Evolutionary conservation across 177 flowering plant species (phyloP).

Genomic region (Telopea speciosissima): DNA sequence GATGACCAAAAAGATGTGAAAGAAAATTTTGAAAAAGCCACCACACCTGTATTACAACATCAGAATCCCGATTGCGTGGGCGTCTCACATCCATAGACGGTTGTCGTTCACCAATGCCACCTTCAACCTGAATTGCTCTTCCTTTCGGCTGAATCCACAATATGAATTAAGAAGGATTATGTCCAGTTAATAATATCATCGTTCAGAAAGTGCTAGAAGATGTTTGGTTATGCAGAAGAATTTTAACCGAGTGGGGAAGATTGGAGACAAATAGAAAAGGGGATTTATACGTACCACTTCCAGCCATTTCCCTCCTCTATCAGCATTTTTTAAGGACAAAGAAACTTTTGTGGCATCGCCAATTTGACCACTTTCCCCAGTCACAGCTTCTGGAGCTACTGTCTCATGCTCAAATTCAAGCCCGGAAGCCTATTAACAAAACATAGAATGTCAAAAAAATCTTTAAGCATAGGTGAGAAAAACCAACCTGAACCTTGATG

Average conservation of each 20-base stretch:
- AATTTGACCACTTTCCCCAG: constrained; percentile 15
- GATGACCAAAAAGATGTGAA: neutral
- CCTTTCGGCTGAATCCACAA: constrained; percentile 44
- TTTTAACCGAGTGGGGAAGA: no score
- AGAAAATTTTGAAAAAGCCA: neutral
- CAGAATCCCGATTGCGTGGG: constrained; percentile 43
- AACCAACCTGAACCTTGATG: neutral
- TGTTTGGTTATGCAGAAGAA: no score
- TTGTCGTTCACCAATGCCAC: constrained; percentile 40
- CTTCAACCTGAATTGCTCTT: constrained; percentile 59
- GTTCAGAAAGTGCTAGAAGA: no score
- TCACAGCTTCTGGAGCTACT: constrained; percentile 17
- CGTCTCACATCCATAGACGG: constrained; percentile 46
- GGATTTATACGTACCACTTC: constrained; percentile 20
- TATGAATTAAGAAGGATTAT: neutral
- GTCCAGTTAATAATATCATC: no score
- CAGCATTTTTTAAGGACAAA: constrained; percentile 12
- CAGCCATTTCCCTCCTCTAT: constrained; percentile 14
- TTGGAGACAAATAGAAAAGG: no score
- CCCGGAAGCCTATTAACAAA: constrained; percentile 21
- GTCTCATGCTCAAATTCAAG: constrained; percentile 14
- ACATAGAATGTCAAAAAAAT: neutral
- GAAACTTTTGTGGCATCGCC: constrained; percentile 10
- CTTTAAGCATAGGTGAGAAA: neutral
- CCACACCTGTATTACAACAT: constrained; percentile 67